Conservation (phyloP, 2,329 filamentous ascomycete species). For the Ophiostoma piceae region DNA sequence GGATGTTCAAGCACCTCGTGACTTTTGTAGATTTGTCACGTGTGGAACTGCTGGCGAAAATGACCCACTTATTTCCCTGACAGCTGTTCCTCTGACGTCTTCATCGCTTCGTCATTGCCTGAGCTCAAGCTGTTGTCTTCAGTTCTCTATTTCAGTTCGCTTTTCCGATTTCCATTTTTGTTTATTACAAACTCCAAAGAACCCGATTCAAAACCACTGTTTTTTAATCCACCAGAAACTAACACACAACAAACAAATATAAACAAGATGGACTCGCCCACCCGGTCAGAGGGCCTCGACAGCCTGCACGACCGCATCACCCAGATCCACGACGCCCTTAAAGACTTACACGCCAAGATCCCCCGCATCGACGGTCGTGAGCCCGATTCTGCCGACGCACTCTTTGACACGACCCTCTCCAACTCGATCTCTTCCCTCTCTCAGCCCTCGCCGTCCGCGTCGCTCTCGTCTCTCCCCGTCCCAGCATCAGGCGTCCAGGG, state of each 20-base stretch:
- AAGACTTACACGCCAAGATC: conserved; percentile 55
- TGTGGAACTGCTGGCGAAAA: neutral
- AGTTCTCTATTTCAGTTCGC: neutral
- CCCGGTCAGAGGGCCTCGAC: conserved; percentile 40
- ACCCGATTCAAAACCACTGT: neutral
- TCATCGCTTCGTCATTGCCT: neutral
- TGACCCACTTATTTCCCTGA: conserved; percentile 15
- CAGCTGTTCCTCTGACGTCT: conserved; percentile 24
- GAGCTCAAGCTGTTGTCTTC: neutral
- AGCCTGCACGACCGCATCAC: conserved; percentile 56
- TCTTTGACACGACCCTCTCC: neutral
- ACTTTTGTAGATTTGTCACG: neutral
- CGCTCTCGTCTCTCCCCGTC: neutral
- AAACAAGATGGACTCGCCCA: neutral
- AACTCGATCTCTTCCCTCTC: neutral
- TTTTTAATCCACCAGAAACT: neutral
- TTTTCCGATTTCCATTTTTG: neutral
- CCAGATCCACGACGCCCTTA: conserved; percentile 56
- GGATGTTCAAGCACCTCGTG: conserved; percentile 5
- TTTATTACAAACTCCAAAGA: neutral
- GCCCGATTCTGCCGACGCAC: neutral
- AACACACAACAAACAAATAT: neutral
- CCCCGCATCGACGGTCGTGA: conserved; percentile 53
- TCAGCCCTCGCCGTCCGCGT: neutral
- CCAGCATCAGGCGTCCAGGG: neutral